Evolutionary conservation across 306 rosid species (phyloP).

Genomic region (Castanea sativa): DNA sequence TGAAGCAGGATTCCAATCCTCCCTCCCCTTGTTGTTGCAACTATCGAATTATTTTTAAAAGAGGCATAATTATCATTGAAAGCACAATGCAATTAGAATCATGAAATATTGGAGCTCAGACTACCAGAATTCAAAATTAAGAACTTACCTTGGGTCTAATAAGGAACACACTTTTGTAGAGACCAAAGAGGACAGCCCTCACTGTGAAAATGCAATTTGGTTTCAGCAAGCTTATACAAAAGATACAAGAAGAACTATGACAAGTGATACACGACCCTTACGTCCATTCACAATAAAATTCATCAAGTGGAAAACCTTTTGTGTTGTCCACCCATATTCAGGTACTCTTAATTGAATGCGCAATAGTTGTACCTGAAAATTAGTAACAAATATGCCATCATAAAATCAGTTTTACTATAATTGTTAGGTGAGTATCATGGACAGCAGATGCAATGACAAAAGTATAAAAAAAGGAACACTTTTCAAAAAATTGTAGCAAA

Average conservation of each 20-base stretch:
- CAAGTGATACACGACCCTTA: slow-evolving; percentile 26
- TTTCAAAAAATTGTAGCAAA: background rate
- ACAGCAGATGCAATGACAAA: background rate
- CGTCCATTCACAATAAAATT: slow-evolving; percentile 70
- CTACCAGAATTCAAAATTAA: slow-evolving; percentile 4
- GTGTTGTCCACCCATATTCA: slow-evolving; percentile 82
- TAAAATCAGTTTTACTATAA: background rate
- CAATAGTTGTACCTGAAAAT: slow-evolving; percentile 55
- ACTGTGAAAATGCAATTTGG: slow-evolving; percentile 41
- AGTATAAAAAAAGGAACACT: background rate
- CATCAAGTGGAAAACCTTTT: slow-evolving; percentile 83
- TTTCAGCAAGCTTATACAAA: background rate
- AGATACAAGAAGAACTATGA: background rate
- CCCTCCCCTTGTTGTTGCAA: too few relatives aligned
- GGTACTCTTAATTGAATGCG: slow-evolving; percentile 73
- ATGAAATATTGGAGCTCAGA: background rate
- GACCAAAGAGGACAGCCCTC: slow-evolving; percentile 68
- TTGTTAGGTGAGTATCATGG: background rate
- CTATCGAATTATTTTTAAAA: too few relatives aligned
- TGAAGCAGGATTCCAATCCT: too few relatives aligned
- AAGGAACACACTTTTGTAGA: slow-evolving; percentile 45
- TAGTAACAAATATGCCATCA: background rate
- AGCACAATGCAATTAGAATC: background rate
- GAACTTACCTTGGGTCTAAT: slow-evolving; percentile 54
- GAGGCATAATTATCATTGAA: too few relatives aligned